Evolutionary conservation across 176 grass and related monocot species (phyloP).

Genomic region (Juncus inflexus): DNA sequence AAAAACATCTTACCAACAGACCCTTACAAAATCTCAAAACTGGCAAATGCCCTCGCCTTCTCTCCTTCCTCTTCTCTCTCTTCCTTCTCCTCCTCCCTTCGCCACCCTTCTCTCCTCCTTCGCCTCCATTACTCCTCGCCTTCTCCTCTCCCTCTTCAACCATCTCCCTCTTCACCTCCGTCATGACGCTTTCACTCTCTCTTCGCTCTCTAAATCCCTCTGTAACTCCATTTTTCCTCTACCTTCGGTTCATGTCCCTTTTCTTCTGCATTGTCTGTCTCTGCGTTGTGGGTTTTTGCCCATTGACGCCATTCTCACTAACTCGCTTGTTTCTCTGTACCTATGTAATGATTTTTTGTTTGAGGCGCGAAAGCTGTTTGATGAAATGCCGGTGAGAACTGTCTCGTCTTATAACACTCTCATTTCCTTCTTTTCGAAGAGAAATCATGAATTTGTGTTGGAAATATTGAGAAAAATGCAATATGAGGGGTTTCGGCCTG

Average conservation of each 20-base stretch:
- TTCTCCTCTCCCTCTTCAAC: slow-evolving; percentile 41
- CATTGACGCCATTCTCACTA: slow-evolving; percentile 39
- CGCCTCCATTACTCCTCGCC: slow-evolving; percentile 15
- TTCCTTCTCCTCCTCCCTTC: slow-evolving; percentile 34
- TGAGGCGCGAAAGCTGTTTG: slow-evolving; percentile 45
- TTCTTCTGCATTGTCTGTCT: slow-evolving; percentile 28
- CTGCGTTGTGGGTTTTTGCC: slow-evolving; percentile 32
- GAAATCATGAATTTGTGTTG: slow-evolving; percentile 5
- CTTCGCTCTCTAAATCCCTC: slow-evolving; percentile 29
- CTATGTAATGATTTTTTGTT: background rate
- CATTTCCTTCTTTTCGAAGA: slow-evolving; percentile 21
- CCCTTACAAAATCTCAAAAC: background rate
- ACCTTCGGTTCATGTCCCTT: background rate
- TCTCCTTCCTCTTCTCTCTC: slow-evolving; percentile 7
- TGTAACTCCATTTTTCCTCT: background rate
- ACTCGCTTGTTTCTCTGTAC: slow-evolving; percentile 31
- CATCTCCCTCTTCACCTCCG: slow-evolving; percentile 28
- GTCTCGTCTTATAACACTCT: slow-evolving; percentile 56
- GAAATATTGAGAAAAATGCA: slow-evolving; percentile 39
- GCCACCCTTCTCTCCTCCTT: slow-evolving; percentile 24
- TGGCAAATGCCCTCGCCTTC: background rate
- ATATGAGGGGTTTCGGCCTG: slow-evolving; percentile 29
- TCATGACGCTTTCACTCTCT: slow-evolving; percentile 48
- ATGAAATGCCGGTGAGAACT: slow-evolving; percentile 59
- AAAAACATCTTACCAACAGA: no score